Base-by-base conservation (phyloP, 75 land plant species). In the Gnetum montanum region DNA sequence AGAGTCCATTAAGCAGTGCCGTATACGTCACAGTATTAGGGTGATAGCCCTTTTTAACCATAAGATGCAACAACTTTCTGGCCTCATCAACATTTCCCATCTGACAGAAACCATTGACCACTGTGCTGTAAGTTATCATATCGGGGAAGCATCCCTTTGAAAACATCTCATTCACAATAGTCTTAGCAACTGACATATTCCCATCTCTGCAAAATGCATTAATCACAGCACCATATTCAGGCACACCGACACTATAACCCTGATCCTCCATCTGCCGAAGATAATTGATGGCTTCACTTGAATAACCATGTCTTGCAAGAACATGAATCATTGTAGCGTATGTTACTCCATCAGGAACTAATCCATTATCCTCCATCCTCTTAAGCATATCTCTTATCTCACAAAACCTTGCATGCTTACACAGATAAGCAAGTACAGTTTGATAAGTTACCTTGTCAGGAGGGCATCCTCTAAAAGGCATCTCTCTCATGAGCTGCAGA, bases 381-480 rank as follows among this genome's bases (percentile, higher is more conserved):
- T 72, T 65, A 61, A 83, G 54, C 43, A 83, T 3, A 1, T 54
- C 64, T 54, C 66, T 72, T 45, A 75, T 54, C 47, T 84, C 87
- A 59, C 60, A 64, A 31, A 80, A 33, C 66, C 66, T 69, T 23
- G 59, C 79, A 35, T 79, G 74, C 33, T 72, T 84, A 28, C 87
- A 79, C 12, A 84, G 76, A 36, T 69, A 72, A 46, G 63, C 49
- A 66, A 80, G 67, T n/a, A 83, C 66, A 3, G 83, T 79, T 54
- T 61, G 67, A 55, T 75, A 84, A 30, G 80, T 80, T 46, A 76
- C 54, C 60, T 79, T 84, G 58, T 84, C 83, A 23, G 87, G 83
- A 12, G 62, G 38, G 40, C 83, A 84, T 10, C 77, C 80, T 43
- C 70, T 76, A 10, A 23, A 6, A 7, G 76, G 72, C 87, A 84